Base-by-base conservation (phyloP, 768 basidiomycete genomes). In the Serendipita sp. region DNA sequence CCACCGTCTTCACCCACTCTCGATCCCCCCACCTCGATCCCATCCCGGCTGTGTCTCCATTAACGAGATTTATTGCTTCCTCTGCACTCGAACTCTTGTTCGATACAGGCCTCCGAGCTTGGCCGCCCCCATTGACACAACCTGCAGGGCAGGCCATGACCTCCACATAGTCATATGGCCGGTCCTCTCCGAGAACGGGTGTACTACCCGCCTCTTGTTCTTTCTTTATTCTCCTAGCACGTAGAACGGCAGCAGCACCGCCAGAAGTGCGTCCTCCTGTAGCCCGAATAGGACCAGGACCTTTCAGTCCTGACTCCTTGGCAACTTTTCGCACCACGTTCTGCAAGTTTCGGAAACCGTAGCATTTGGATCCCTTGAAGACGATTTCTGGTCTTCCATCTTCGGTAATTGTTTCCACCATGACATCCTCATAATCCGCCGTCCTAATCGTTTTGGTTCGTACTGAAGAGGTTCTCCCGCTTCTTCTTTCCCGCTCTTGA, bases 111-210 rank as follows among this genome's bases (percentile, higher is more conserved):
- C 66, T 71, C 60, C 69, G 68, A 64, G 87, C 73, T 77, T 98
- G 96, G 3, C 96, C 96, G 24, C 95, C 96, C 5, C 96, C 96
- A 72, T 97, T 97, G 46, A 96, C 91, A 73, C 96, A 98, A 16
- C 96, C 96, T 0, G 88, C 86, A 0, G 96, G 96, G 76, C 96
- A 99, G 38, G 96, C 96, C 96, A 99, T 98, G 67, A 99, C 92
- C 72, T 96, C 93, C 45, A 95, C 86, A 73, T 92, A 96, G 75
- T 95, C 92, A 72, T 91, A 91, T 47, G 79, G 76, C 66, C 73
- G 75, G 63, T 78, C 72, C 63, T 80, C 78, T 38, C 46, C 65
- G 44, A 15, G 24, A 45, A 71, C 71, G 10, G 73, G 76, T 51
- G 69, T 71, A 4, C 60, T 44, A 2, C 45, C 70, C 68, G 66